These are phyloP conservation scores for Globisporangium echinulatum DNA, from an alignment of 352 stramenopile species.

Conservation along the genomic window DNA sequence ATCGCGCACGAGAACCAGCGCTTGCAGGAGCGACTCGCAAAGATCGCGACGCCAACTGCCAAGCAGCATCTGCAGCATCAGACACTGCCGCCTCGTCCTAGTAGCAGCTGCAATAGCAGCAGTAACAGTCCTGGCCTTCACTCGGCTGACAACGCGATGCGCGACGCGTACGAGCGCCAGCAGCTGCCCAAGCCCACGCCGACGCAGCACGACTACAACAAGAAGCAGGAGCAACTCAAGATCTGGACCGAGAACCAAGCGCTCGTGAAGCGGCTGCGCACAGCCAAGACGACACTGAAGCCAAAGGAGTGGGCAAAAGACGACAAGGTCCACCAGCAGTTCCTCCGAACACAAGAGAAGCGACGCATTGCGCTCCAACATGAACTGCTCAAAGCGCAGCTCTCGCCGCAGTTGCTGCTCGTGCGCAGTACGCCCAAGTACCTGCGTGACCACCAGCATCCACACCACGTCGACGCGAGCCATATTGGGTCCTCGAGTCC, in stretches of 20 bases:
- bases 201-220: conserved; percentile 41
- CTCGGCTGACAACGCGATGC: conserved; percentile 7
- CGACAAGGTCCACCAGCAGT: conserved; percentile 66
- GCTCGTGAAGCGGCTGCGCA: conserved; percentile 54
- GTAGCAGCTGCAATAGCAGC: background rate
- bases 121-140: conserved; percentile 2
- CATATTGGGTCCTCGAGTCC: too few relatives aligned
- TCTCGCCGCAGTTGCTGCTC: conserved; percentile 28
- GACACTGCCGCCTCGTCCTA: background rate
- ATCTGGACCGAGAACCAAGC: conserved; percentile 76
- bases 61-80: background rate
- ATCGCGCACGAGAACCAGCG: conserved; percentile 24
- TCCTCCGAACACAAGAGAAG: conserved; percentile 50
- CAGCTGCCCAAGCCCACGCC: background rate
- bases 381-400: conserved; percentile 39
- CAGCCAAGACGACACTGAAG: conserved; percentile 55
- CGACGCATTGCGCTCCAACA: conserved; percentile 42
- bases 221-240: conserved; percentile 57
- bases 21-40: conserved; percentile 16
- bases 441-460: conserved; percentile 13
- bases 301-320: conserved; percentile 70
- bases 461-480: too few relatives aligned
- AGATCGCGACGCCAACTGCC: conserved; percentile 9
- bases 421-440: conserved; percentile 15
- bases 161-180: conserved; percentile 2